phyloP scores from a whole-genome alignment of 2,329 filamentous ascomycete species.

The Apiospora hydei region DNA sequence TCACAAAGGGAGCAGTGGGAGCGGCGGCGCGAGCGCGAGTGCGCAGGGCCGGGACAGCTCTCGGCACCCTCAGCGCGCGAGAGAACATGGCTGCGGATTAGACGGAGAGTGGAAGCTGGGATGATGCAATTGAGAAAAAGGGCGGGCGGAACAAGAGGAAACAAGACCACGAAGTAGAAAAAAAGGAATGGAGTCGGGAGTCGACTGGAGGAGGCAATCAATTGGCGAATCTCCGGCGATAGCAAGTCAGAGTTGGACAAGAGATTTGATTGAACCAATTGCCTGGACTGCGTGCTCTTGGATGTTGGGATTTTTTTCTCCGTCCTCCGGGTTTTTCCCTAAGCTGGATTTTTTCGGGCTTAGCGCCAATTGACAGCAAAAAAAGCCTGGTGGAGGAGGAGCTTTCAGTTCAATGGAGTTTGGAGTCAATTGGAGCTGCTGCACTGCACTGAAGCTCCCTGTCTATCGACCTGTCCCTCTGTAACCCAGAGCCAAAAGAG shows the following conservation, averaged over 20 bases:
- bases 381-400: background rate
- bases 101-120: slow-evolving; percentile 6
- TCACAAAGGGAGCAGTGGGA: slow-evolving; percentile 50
- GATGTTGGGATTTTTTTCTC: slow-evolving; percentile 23
- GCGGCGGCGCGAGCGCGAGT: slow-evolving; percentile 50
- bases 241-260: slow-evolving; percentile 11
- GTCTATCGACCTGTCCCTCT: background rate
- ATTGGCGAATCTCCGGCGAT: slow-evolving; percentile 23
- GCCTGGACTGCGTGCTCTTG: background rate
- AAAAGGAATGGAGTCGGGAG: slow-evolving; percentile 16
- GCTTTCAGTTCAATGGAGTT: background rate
- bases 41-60: slow-evolving; percentile 58
- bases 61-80: slow-evolving; percentile 68
- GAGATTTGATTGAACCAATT: slow-evolving; percentile 21
- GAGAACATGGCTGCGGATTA: slow-evolving; percentile 67
- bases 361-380: slow-evolving; percentile 7
- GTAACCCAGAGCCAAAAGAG: background rate
- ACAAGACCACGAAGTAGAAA: slow-evolving; percentile 1
- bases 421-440: background rate
- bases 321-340: slow-evolving; percentile 22
- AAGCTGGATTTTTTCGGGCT: slow-evolving; percentile 15
- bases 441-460: background rate
- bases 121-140: background rate
- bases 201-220: background rate
- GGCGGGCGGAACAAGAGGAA: slow-evolving; percentile 23